Evolutionary conservation across 805 yeast species (phyloP).

Genomic region (Candida mattraensis): DNA sequence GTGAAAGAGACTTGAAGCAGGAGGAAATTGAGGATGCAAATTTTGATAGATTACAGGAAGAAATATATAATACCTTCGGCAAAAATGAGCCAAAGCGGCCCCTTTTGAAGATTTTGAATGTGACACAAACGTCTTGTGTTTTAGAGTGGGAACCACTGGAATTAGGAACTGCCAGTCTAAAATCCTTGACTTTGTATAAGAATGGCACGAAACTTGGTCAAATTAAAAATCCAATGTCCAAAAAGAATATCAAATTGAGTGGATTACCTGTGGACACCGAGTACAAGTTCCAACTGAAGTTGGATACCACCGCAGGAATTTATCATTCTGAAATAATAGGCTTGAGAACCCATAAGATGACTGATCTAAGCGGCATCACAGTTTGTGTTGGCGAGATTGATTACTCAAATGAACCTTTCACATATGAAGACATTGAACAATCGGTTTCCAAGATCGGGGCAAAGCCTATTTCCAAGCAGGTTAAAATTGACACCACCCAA

Average conservation of each 20-base stretch:
- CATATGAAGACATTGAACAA: constrained; percentile 57
- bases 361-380: constrained; percentile 89
- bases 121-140: constrained; percentile 93
- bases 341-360: constrained; percentile 91
- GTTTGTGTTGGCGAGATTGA: constrained; percentile 84
- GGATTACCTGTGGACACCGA: constrained; percentile 87
- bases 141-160: constrained; percentile 90
- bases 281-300: constrained; percentile 74
- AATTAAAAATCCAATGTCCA: constrained; percentile 79
- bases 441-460: constrained; percentile 77
- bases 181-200: constrained; percentile 74
- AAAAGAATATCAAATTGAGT: constrained; percentile 80
- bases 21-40: constrained; percentile 58
- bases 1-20: constrained; percentile 71
- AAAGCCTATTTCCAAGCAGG: constrained; percentile 68
- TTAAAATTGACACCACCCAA: constrained; percentile 91
- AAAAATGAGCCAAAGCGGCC: constrained; percentile 71
- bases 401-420: constrained; percentile 45
- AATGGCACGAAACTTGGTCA: constrained; percentile 72
- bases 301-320: constrained; percentile 90
- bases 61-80: constrained; percentile 73
- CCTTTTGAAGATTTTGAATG: constrained; percentile 63
- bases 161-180: constrained; percentile 78
- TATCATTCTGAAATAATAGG: constrained; percentile 65
- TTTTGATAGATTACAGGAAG: constrained; percentile 69